These are phyloP conservation scores for Thalassiosira mediterranea DNA, from an alignment of 352 stramenopile genomes.

Conservation along the genomic window DNA sequence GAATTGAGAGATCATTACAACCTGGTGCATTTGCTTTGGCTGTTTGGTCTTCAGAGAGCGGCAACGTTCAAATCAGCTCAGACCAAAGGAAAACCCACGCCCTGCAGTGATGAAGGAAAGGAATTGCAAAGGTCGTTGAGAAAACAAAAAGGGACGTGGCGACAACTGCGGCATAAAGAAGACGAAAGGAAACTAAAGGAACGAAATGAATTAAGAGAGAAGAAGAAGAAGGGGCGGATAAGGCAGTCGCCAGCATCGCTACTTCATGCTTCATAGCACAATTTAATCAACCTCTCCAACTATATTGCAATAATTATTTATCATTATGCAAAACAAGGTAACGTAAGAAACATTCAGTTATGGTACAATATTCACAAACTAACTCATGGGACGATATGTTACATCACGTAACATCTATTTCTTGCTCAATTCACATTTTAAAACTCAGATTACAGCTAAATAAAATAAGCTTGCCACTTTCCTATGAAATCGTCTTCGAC, in stretches of 20 bases:
- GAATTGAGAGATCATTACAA: conserved; percentile 39
- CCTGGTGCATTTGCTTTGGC: conserved; percentile 73
- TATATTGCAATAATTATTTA: too few species aligned
- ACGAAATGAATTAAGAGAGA: not conserved
- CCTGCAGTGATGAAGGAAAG: conserved; percentile 67
- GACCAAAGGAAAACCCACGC: conserved; percentile 39
- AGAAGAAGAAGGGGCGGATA: not conserved
- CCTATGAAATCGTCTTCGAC: too few species aligned
- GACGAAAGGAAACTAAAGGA: conserved; percentile 28
- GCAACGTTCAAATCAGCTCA: conserved; percentile 26
- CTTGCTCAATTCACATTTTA: too few species aligned
- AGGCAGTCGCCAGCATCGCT: not conserved
- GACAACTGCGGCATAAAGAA: conserved; percentile 42
- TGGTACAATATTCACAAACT: too few species aligned
- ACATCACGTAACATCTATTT: too few species aligned
- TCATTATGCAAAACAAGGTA: too few species aligned
- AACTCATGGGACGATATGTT: too few species aligned
- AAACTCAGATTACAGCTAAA: too few species aligned
- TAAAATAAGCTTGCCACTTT: too few species aligned
- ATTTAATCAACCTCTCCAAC: too few species aligned
- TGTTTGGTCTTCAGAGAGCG: conserved; percentile 72
- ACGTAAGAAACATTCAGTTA: too few species aligned
- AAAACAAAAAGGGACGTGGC: conserved; percentile 41
- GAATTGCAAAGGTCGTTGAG: conserved; percentile 47
- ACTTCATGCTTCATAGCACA: conserved; percentile 1